Evolutionary conservation across 768 basidiomycete species (phyloP), one percentile per base, ranked within the genome.

Genomic region (Cystofilobasidium capitatum): DNA sequence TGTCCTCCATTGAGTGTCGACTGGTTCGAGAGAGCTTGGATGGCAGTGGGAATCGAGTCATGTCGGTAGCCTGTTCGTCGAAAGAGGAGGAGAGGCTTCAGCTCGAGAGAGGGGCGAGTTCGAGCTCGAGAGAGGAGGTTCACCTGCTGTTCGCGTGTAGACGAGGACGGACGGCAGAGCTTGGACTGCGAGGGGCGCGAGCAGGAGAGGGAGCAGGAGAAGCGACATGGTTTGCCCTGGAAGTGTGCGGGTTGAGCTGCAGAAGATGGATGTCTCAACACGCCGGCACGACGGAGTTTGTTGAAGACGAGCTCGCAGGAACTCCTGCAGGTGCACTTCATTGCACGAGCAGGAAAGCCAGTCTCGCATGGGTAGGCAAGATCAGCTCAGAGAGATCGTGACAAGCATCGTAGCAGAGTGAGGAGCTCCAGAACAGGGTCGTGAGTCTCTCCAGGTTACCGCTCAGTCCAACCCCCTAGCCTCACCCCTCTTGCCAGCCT

Each of bases 1-100:
- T 76, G 72, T n/a, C 77, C 66, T 2, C 80, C 80, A 29, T 78
- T 79, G 4, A 31, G 29, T 2, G 31, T 17, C 2, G 40, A 29
- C 35, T 62, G 66, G 1, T 78, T 74, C 65, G 81, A 80, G 45
- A 89, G 75, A 0, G 82, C 82, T 49, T 81, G 76, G 33, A 87
- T 82, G 4, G 87, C 86, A 1, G 83, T 82, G 0, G 87, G 87
- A 65, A 89, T 89, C 3, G 85, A 86, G 69, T 88, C 87, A 72
- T 89, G 88, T 66, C 86, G 79, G 75, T 82, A 89, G 6, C 81
- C 82, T 8, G 76, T 12, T 6, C 7, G 24, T n/a, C n/a, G 24
- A 5, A 26, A 73, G 0, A 86, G 88, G 2, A 40, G 37, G 16
- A 42, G 24, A 58, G 55, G 16, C n/a, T 24, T 26, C 0, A n/a